These are phyloP conservation scores for Talaromyces sp. DNA, from an alignment of 2,329 filamentous ascomycete genomes.

Conservation along the genomic window DNA sequence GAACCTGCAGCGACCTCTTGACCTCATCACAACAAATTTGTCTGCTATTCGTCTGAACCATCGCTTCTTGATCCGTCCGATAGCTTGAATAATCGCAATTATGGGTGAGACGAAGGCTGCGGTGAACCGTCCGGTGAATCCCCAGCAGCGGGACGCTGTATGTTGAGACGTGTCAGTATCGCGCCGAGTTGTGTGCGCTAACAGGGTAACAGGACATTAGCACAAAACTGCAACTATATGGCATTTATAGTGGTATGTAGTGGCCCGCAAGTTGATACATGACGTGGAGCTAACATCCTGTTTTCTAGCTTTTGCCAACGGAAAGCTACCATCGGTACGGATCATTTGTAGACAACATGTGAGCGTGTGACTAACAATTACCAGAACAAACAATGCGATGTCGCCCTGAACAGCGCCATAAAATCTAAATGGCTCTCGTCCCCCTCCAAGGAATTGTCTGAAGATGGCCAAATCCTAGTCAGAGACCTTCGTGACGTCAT, in stretches of 20 bases:
- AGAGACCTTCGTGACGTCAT: constrained; percentile 75
- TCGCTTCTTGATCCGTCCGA: background rate
- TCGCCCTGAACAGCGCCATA: constrained; percentile 86
- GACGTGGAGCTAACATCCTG: constrained; percentile 16
- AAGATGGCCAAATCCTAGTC: constrained; percentile 77
- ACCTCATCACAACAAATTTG: background rate
- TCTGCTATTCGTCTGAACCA: background rate
- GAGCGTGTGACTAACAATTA: constrained; percentile 9
- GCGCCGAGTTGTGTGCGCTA: constrained; percentile 8
- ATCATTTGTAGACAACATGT: background rate
- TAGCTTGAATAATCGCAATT: background rate
- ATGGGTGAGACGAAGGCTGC: constrained; percentile 20
- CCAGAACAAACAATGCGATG: constrained; percentile 91
- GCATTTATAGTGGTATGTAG: constrained; percentile 65
- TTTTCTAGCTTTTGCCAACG: constrained; percentile 69
- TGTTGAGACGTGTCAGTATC: constrained; percentile 11
- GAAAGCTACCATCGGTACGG: constrained; percentile 85
- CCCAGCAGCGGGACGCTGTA: constrained; percentile 71
- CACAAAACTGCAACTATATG: constrained; percentile 90
- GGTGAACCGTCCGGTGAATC: constrained; percentile 72
- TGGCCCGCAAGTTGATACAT: background rate
- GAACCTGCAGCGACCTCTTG: background rate
- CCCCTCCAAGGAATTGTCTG: constrained; percentile 73
- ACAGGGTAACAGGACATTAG: constrained; percentile 64
- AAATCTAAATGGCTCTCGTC: constrained; percentile 65